Conservation (phyloP, 164 flowering plant species). For the Berberis vulgaris region DNA sequence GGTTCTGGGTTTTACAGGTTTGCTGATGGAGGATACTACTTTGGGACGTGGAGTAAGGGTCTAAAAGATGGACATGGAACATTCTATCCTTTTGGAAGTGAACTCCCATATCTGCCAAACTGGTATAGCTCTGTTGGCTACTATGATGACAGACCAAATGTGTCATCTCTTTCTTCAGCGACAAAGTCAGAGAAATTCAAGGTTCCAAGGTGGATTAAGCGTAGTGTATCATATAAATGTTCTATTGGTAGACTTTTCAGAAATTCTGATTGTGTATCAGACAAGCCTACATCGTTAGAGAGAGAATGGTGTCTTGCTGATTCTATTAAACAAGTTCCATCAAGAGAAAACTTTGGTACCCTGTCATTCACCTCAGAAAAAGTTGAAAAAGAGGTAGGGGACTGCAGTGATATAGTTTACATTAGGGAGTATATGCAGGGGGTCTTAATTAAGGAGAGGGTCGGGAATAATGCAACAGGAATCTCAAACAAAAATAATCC, state of each 20-base stretch:
- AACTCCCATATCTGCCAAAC: slow-evolving; percentile 33
- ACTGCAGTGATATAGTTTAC: slow-evolving; percentile 29
- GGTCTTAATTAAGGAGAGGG: slow-evolving; percentile 54
- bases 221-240: slow-evolving; percentile 46
- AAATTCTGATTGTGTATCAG: slow-evolving; percentile 39
- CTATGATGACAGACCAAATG: slow-evolving; percentile 13
- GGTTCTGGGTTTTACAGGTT: slow-evolving; percentile 73
- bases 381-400: slow-evolving; percentile 27
- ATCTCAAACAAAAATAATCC: slow-evolving; percentile 26
- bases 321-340: slow-evolving; percentile 24
- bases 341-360: slow-evolving; percentile 21
- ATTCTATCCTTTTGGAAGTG: slow-evolving; percentile 68
- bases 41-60: slow-evolving; percentile 82
- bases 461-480: slow-evolving; percentile 19
- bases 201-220: slow-evolving; percentile 26
- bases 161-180: slow-evolving; percentile 26
- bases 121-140: slow-evolving; percentile 24
- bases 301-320: slow-evolving; percentile 21
- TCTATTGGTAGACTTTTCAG: slow-evolving; percentile 24
- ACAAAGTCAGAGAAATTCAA: slow-evolving; percentile 20
- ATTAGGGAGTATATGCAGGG: slow-evolving; percentile 96
- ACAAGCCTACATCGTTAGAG: slow-evolving; percentile 27
- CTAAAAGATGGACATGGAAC: slow-evolving; percentile 82
- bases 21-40: slow-evolving; percentile 70
- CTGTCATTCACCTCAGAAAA: slow-evolving; percentile 23